Conservation (phyloP, 73 alveolate species). For the Urostyla sp. region DNA sequence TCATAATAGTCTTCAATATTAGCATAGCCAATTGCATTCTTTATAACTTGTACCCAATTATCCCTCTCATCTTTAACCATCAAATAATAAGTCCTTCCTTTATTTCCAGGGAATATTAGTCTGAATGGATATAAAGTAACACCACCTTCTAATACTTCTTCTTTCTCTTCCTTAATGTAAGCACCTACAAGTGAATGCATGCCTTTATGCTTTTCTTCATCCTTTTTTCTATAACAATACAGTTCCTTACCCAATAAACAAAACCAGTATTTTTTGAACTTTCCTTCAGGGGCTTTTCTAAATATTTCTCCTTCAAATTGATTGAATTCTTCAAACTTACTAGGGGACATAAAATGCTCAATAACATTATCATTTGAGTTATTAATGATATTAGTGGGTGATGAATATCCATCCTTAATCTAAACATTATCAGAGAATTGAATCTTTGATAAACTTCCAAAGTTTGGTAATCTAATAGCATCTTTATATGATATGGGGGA, state of each 20-base stretch:
- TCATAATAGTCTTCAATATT: constrained; percentile 83
- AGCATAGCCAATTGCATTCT: constrained; percentile 90
- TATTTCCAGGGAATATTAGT: constrained; percentile 73
- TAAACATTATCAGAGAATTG: background rate
- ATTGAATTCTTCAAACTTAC: background rate
- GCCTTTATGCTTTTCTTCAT: constrained; percentile 45
- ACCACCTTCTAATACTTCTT: constrained; percentile 66
- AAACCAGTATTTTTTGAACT: constrained; percentile 56
- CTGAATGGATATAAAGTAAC: constrained; percentile 73
- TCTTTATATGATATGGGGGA: background rate
- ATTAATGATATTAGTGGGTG: constrained; percentile 29
- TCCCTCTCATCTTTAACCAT: constrained; percentile 74
- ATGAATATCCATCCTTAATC: constrained; percentile 24
- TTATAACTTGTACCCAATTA: constrained; percentile 81
- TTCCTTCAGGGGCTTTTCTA: constrained; percentile 56
- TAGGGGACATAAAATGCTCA: background rate
- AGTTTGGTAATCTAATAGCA: constrained; percentile 16
- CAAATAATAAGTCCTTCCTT: constrained; percentile 78
- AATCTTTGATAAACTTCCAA: constrained; percentile 3
- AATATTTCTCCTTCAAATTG: constrained; percentile 62
- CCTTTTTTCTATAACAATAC: constrained; percentile 49
- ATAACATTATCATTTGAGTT: background rate
- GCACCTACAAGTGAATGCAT: constrained; percentile 80
- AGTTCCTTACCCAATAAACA: constrained; percentile 51
- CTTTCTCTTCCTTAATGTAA: constrained; percentile 74